Evolutionary conservation across 345 rosid species (phyloP).

Genomic region (Eucalyptus microcorys): DNA sequence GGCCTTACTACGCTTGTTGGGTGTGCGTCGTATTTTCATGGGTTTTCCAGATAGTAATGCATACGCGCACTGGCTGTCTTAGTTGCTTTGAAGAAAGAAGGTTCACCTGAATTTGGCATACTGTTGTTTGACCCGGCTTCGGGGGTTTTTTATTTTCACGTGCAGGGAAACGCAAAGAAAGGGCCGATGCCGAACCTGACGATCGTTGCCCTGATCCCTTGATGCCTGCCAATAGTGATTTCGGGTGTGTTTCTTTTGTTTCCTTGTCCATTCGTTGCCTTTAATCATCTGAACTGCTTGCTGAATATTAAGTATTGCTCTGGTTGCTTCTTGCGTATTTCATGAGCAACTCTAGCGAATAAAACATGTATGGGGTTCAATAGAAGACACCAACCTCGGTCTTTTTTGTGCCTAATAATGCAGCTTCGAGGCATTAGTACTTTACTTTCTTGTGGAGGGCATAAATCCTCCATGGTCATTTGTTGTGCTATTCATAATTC

Average conservation of each 20-base stretch:
- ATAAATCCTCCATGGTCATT: not conserved
- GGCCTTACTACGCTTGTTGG: not conserved
- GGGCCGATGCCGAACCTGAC: constrained; percentile 31
- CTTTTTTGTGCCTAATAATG: not conserved
- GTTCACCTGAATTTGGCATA: not conserved
- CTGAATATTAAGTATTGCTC: not conserved
- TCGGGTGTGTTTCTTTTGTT: constrained; percentile 35
- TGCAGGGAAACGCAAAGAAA: constrained; percentile 82
- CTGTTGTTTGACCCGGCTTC: not conserved
- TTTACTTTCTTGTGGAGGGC: not conserved
- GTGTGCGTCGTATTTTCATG: not conserved
- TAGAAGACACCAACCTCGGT: not conserved
- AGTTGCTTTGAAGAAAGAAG: not conserved
- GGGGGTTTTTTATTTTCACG: not conserved
- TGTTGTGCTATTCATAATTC: not conserved
- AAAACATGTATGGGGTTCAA: not conserved
- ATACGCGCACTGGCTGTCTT: not conserved
- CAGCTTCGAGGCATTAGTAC: not conserved
- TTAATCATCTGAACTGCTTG: not conserved
- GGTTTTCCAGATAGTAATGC: not conserved
- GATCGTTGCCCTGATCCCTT: constrained; percentile 39
- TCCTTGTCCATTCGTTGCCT: not conserved
- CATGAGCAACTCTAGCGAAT: not conserved
- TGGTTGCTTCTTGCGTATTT: not conserved
- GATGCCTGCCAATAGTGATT: constrained; percentile 51